Conservation (phyloP, 1,284 basidiomycete genomes). For the Microstroma glucosiphilum region DNA sequence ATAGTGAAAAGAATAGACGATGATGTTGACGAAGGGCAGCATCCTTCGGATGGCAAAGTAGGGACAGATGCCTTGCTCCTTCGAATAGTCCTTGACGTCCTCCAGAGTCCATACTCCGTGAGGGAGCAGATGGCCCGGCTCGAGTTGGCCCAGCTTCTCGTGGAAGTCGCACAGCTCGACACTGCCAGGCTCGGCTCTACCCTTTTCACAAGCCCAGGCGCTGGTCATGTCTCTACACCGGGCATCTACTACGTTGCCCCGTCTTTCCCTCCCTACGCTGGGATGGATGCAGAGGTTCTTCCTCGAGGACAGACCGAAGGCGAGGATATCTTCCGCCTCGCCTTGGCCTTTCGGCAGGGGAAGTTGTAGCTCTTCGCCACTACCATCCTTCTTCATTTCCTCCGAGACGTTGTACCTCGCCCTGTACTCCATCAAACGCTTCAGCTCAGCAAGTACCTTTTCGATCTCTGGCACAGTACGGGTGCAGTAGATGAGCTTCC, state of each 20-base stretch:
- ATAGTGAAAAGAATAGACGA: slow-evolving; percentile 99
- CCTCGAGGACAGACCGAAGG: slow-evolving; percentile 85
- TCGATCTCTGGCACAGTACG: slow-evolving; percentile 99
- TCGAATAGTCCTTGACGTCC: slow-evolving; percentile 82
- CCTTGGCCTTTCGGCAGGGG: slow-evolving; percentile 20
- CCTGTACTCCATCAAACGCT: slow-evolving; percentile 87
- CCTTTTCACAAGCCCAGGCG: slow-evolving; percentile 74
- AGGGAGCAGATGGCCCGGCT: slow-evolving; percentile 77
- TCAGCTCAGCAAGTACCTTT: slow-evolving; percentile 92
- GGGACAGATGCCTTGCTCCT: slow-evolving; percentile 79
- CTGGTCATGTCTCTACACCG: slow-evolving; percentile 92
- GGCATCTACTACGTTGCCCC: slow-evolving; percentile 94
- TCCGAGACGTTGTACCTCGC: slow-evolving; percentile 52
- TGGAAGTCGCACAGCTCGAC: slow-evolving; percentile 91
- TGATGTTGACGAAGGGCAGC: slow-evolving; percentile 91
- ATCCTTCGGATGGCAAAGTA: slow-evolving; percentile 95
- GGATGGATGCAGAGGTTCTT: slow-evolving; percentile 97
- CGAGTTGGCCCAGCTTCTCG: slow-evolving; percentile 75
- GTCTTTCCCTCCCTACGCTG: slow-evolving; percentile 92
- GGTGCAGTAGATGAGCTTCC: slow-evolving; percentile 97
- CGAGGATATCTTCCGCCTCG: slow-evolving; percentile 62
- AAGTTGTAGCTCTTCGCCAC: slow-evolving; percentile 61
- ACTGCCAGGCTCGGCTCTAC: slow-evolving; percentile 78
- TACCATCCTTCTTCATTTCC: slow-evolving; percentile 58
- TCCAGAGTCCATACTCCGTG: slow-evolving; percentile 89